Percentiles rank a stretch among this genome's conserved stretches.
Evolutionary conservation across 1,139 yeast genomes (phyloP).

Genomic region (Scheffersomyces titani): DNA sequence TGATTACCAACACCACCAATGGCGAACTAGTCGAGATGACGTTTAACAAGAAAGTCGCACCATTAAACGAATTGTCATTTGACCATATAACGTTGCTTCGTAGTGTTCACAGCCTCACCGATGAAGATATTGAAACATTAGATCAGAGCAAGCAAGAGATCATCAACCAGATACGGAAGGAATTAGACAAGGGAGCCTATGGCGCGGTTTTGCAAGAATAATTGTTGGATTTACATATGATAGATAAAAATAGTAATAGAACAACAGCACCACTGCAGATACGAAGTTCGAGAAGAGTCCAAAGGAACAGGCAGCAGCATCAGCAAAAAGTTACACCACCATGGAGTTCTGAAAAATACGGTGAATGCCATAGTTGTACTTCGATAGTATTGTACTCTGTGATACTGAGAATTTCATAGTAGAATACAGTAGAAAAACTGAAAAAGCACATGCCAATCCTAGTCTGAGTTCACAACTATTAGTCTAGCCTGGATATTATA

Average conservation of each 20-base stretch:
- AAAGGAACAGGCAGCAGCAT: background rate
- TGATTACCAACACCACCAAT: constrained; percentile 58
- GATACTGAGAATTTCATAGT: background rate
- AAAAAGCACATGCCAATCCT: background rate
- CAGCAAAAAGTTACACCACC: background rate
- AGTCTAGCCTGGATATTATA: background rate
- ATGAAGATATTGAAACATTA: constrained; percentile 60
- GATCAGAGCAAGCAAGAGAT: constrained; percentile 57
- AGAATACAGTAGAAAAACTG: background rate
- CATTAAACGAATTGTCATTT: constrained; percentile 43
- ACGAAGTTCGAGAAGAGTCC: background rate
- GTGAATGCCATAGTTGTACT: too few relatives aligned
- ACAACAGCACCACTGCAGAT: background rate
- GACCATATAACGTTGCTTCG: constrained; percentile 56
- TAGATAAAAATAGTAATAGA: background rate
- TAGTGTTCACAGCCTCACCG: constrained; percentile 59
- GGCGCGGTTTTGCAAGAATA: constrained; percentile 25
- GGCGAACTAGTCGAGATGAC: constrained; percentile 54
- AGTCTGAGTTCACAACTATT: background rate
- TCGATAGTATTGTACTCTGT: too few relatives aligned
- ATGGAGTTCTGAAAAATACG: background rate
- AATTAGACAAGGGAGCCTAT: constrained; percentile 47
- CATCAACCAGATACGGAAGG: constrained; percentile 39
- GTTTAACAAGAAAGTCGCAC: constrained; percentile 33
- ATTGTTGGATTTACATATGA: background rate